Percentiles rank a stretch among this genome's conserved stretches.
phyloP scores from a whole-genome alignment of 768 basidiomycete species.

The Boletus pseudopeckii region DNA sequence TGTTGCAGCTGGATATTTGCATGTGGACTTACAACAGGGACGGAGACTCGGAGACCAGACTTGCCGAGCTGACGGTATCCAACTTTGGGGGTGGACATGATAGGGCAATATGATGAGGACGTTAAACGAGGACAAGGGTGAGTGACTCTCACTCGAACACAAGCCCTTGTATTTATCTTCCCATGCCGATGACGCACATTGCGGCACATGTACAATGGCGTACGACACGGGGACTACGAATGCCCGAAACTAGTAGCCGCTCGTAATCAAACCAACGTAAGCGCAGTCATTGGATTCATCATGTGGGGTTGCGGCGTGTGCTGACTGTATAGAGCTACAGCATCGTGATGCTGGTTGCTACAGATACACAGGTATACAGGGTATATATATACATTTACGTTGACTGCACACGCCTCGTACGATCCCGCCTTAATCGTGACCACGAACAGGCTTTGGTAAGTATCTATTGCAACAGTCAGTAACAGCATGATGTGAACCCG shows the following conservation, averaged over 20 bases:
- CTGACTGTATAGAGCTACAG: too few relatives aligned
- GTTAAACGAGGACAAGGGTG: neutral
- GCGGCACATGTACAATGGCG: too few relatives aligned
- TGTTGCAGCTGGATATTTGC: neutral
- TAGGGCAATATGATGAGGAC: neutral
- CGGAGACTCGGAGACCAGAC: constrained; percentile 32
- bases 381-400: neutral
- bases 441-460: constrained; percentile 14
- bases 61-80: constrained; percentile 32
- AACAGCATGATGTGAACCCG: neutral
- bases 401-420: neutral
- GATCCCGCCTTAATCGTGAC: constrained; percentile 2
- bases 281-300: neutral
- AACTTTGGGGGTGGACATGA: constrained; percentile 19
- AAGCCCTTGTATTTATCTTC: neutral
- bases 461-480: constrained; percentile 17
- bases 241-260: too few relatives aligned
- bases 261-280: neutral
- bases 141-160: neutral
- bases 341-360: neutral
- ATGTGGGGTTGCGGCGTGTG: neutral
- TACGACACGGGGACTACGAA: too few relatives aligned
- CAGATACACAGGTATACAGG: neutral
- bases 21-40: constrained; percentile 29
- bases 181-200: too few relatives aligned